Evolutionary conservation across 371 early-diverging fungal species (phyloP), one percentile per base, ranked within the genome.

Genomic region (Mucor racemosus): DNA sequence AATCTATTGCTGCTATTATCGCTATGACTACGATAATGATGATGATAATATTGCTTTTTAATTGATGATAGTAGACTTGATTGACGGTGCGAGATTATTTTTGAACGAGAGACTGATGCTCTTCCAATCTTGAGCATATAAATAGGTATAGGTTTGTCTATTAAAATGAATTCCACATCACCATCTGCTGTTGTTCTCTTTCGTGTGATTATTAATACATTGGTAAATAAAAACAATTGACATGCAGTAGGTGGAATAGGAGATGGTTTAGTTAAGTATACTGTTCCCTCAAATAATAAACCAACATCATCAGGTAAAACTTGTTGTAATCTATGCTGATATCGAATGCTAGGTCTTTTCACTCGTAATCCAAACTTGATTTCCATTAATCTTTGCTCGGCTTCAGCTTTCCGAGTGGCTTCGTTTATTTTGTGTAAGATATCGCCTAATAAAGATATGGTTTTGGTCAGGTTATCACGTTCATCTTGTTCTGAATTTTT

Each of bases 391-490:
- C 69, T 36, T 31, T 69, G 64, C 26, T 64, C 69, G 17, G 65
- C 42, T 38, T 59, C 46, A 11, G 69, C 69, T 11, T 50, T 42
- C 21, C 65, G 60, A 26, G 59, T 60, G n/a, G 69, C 69, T 44
- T 64, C 65, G 39, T 69, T 64, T n/a, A 69, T 64, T 42, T 60
- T 64, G 38, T 69, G 40, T 15, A 60, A 38, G 26, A 69, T 46
- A 19, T 64, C 46, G 38, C 19, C 40, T 15, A 64, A 8, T 17
- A 64, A 15, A 13, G 35, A 13, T 31, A 42, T 46, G 21, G 48
- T 35, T 41, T 64, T 36, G 11, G 19, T 26, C 34, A 68, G 41
- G 11, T 38, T 31, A 19, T 34, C 38, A 41, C 42, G 54, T 26
- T 64, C 41, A 10, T 60, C 34, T 31, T 44, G 19, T 33, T 42